Conservation (phyloP, 2,329 filamentous ascomycete genomes). For the Dactylonectria estremocensis region DNA sequence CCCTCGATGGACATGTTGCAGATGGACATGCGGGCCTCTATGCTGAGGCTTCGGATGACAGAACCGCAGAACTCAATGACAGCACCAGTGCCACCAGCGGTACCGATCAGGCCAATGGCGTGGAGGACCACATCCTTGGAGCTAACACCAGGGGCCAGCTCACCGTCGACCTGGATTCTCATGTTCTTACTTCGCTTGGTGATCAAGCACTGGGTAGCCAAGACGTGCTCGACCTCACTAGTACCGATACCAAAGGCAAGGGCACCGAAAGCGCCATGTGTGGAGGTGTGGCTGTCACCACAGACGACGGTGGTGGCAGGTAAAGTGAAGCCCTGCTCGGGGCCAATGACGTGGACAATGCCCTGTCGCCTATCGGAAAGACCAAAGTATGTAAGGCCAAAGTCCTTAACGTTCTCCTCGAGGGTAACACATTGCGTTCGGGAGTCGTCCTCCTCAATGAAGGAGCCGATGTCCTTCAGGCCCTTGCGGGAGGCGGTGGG, state of each 20-base stretch:
- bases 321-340: conserved; percentile 98
- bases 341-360: conserved; percentile 98
- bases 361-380: conserved; percentile 97
- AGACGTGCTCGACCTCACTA: conserved; percentile 97
- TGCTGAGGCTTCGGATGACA: conserved; percentile 89
- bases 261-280: conserved; percentile 95
- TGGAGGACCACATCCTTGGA: conserved; percentile 97
- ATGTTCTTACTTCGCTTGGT: conserved; percentile 98
- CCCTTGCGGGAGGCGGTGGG: conserved; percentile 92
- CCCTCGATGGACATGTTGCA: conserved; percentile 99
- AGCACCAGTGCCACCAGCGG: conserved; percentile 92
- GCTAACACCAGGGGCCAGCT: conserved; percentile 90
- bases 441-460: conserved; percentile 96
- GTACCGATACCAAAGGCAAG: conserved; percentile 98
- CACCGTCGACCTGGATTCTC: conserved; percentile 94
- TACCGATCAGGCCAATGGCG: conserved; percentile 94
- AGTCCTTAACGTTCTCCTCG: conserved; percentile 97
- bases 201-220: conserved; percentile 95
- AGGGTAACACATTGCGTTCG: conserved; percentile 94
- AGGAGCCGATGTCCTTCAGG: conserved; percentile 93
- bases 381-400: conserved; percentile 97
- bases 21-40: conserved; percentile 99
- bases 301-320: conserved; percentile 97
- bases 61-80: conserved; percentile 99
- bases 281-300: conserved; percentile 98